Base-by-base conservation (phyloP, 768 basidiomycete species). In the Mycena capillaripes region DNA sequence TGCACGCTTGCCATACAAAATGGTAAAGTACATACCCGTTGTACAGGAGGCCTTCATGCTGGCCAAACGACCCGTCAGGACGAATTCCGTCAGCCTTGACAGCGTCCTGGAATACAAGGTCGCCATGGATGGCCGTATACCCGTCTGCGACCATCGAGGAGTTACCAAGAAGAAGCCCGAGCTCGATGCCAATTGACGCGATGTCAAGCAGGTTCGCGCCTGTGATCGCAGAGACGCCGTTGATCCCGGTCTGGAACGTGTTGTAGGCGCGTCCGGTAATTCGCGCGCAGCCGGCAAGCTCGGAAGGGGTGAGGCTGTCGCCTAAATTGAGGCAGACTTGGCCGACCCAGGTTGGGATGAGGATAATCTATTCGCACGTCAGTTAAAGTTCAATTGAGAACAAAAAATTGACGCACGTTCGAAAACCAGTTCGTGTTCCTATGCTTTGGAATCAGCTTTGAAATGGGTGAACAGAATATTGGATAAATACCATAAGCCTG, bases 361-460 rank as follows among this genome's bases (percentile, higher is more conserved):
- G 83, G 58, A 90, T 90, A 38, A 88, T 81, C 87, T 90, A 46
- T 4, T 19, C 8, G 63, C 6, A 21, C 14, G 44, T 70, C 21
- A 69, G 40, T 59, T 48, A 16, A 16, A 17, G 25, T 58, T 23
- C 42, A 56, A 32, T 21, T 27, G 27, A 40, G 29, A 9, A 40
- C 16, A 23, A 10, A 27, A 48, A 27, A 50, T 38, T 14, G n/a
- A 69, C 80, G 14, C 58, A 87, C 86, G 71, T 88, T 89, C 8
- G 82, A 84, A 75, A 82, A 88, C 89, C 89, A 90, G 73, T 90
- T 90, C 0, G 84, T 84, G 70, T 90, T 90, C 87, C 88, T 84
- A 1, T 42, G 21, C 12, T 44, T 57, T 46, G 21, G 7, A 48
- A 23, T 52, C 81, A 52, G 42, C 6, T 40, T 8, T 16, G 25